Conservation (phyloP, 192 early-diverging fungal species). For the Helicostylum pulchrum region DNA sequence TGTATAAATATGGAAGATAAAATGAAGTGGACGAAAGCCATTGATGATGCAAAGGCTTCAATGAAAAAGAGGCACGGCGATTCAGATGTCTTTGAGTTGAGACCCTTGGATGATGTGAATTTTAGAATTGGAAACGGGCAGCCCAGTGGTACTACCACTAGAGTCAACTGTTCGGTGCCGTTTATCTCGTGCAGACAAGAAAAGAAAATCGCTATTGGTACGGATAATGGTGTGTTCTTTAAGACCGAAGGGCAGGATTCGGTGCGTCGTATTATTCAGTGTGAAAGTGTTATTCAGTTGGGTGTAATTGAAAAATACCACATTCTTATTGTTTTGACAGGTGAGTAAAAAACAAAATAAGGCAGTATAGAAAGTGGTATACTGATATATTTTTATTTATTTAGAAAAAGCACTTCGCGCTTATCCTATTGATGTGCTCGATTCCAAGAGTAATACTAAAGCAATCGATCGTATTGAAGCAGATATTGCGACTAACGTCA, state of each 20-base stretch:
- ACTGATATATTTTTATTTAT: conserved; percentile 2
- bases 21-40: conserved; percentile 78
- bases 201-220: conserved; percentile 73
- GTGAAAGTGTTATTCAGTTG: conserved; percentile 80
- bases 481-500: conserved; percentile 26
- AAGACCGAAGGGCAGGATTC: conserved; percentile 45
- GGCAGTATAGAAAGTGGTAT: neutral
- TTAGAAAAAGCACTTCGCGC: conserved; percentile 65
- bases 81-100: conserved; percentile 50
- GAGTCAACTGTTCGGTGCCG: conserved; percentile 54
- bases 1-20: conserved; percentile 66
- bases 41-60: conserved; percentile 58
- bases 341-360: conserved; percentile 33
- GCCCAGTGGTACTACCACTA: conserved; percentile 33
- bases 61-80: conserved; percentile 38
- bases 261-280: conserved; percentile 53
- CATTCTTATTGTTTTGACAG: conserved; percentile 79
- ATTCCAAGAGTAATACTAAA: conserved; percentile 55
- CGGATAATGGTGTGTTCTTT: conserved; percentile 78
- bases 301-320: conserved; percentile 78
- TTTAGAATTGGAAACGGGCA: conserved; percentile 32
- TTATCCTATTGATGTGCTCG: conserved; percentile 75
- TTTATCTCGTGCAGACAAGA: conserved; percentile 40
- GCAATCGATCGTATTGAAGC: conserved; percentile 35
- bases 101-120: conserved; percentile 45